These are phyloP conservation scores for Ilyonectria sp. DNA, from an alignment of 2,329 filamentous ascomycete genomes.

Conservation along the genomic window DNA sequence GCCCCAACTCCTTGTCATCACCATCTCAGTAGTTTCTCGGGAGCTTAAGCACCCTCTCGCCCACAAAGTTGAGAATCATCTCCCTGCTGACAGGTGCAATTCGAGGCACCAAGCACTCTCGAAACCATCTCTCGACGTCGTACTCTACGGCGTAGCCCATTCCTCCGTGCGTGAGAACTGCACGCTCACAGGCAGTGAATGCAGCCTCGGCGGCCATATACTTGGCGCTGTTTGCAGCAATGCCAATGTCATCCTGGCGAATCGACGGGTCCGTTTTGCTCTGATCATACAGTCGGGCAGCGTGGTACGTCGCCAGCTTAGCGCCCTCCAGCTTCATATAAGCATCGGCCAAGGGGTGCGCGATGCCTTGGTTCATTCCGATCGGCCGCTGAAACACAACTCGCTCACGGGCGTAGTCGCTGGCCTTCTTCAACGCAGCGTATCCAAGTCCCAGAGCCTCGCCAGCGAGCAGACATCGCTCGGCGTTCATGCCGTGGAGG, in stretches of 20 bases:
- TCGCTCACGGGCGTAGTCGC: slow-evolving; percentile 76
- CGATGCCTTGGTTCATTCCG: slow-evolving; percentile 76
- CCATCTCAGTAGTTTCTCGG: slow-evolving; percentile 75
- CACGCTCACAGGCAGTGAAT: slow-evolving; percentile 73
- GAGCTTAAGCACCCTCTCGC: slow-evolving; percentile 76
- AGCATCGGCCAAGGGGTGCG: slow-evolving; percentile 76
- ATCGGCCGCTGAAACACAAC: slow-evolving; percentile 77
- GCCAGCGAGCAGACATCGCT: slow-evolving; percentile 81
- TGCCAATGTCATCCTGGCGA: slow-evolving; percentile 70
- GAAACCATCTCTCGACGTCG: slow-evolving; percentile 75
- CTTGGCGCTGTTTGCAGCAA: slow-evolving; percentile 79
- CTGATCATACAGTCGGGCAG: slow-evolving; percentile 73
- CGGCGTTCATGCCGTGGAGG: slow-evolving; percentile 85
- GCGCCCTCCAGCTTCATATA: slow-evolving; percentile 78
- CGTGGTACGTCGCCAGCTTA: slow-evolving; percentile 76
- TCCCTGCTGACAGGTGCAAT: slow-evolving; percentile 77
- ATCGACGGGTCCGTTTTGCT: slow-evolving; percentile 66
- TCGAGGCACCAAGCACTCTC: slow-evolving; percentile 76
- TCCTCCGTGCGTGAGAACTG: slow-evolving; percentile 72
- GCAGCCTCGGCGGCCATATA: slow-evolving; percentile 78
- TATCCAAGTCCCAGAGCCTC: slow-evolving; percentile 88
- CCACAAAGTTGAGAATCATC: slow-evolving; percentile 83
- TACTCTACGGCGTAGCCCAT: slow-evolving; percentile 78
- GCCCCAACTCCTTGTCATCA: not conserved
- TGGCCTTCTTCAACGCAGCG: slow-evolving; percentile 74